Base-by-base conservation (phyloP, 148 eudicot genomes). In the Rhododendron mucronatum region DNA sequence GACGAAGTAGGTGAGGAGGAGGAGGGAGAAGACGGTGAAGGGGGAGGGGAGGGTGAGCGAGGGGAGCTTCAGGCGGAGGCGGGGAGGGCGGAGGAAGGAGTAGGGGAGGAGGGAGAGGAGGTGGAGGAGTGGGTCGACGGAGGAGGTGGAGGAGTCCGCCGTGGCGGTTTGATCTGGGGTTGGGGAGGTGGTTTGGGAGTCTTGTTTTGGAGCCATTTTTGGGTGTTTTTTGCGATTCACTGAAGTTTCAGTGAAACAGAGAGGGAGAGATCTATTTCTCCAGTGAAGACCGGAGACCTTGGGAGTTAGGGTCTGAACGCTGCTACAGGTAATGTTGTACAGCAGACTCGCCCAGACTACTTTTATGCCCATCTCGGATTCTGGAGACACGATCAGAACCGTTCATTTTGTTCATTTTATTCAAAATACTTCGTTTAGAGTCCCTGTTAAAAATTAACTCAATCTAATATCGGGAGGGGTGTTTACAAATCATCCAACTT, bases 1-100 rank as follows among this genome's bases (percentile, higher is more conserved):
- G 88, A 92, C 87, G 94, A 96, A 96, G 95, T 96, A 96, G 85
- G 97, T 93, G 86, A 96, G 91, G 90, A 96, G 95, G 85, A 94
- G 37, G 78, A 96, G 94, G 10, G 94, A 67, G 91, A 82, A 91
- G 75, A 92, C 93, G 65, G 96, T 91, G 89, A 89, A 91, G 47
- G 98, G 65, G 61, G 98, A 92, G 10, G 99, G 99, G 59, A 95
- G 94, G 41, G 94, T 85, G 51, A 95, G n/a, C 51, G 95, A 63
- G 0, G 98, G 96, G 78, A 96, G 89, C 57, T 94, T 93, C 30
- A 95, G 97, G 74, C 95, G 95, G 88, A 94, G 93, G 63, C 95
- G 95, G 4, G 98, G 98, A 0, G 91, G 90, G 23, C 93, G 94
- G 89, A 96, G 95, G 86, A 95, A 75, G 75, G 91, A 85, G 93